Evolutionary conservation across 2,329 filamentous ascomycete species (phyloP).

Genomic region (Colletotrichum simmondsii): DNA sequence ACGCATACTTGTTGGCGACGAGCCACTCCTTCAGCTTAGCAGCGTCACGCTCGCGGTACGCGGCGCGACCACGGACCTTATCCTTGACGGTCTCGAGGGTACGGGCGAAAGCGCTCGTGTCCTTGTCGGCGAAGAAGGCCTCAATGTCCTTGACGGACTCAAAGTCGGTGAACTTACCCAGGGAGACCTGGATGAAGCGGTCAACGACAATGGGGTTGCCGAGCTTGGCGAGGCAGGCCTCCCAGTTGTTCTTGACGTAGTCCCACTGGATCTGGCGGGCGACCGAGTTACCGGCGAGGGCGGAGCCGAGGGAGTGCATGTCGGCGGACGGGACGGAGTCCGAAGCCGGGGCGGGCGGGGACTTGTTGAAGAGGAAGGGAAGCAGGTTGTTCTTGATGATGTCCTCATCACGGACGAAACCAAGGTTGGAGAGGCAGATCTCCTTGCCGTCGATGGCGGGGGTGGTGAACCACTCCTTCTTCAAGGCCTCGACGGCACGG

Average conservation of each 20-base stretch:
- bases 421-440: constrained; percentile 81
- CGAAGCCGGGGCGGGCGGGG: constrained; percentile 58
- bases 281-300: constrained; percentile 78
- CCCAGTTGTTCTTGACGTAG: constrained; percentile 88
- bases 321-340: constrained; percentile 85
- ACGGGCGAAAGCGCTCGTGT: constrained; percentile 87
- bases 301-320: constrained; percentile 82
- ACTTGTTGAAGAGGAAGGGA: constrained; percentile 81
- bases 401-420: constrained; percentile 74
- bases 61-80: constrained; percentile 83
- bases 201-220: constrained; percentile 89
- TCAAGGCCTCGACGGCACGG: constrained; percentile 77
- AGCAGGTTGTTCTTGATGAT: constrained; percentile 75
- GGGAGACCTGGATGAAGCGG: constrained; percentile 82
- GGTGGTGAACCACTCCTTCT: constrained; percentile 85
- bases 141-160: constrained; percentile 80
- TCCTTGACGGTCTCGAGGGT: constrained; percentile 88
- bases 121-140: constrained; percentile 86
- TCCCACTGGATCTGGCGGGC: constrained; percentile 84
- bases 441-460: constrained; percentile 92
- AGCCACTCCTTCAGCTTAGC: constrained; percentile 84
- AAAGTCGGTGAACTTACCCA: constrained; percentile 82
- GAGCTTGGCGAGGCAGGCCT: constrained; percentile 75
- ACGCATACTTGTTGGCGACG: constrained; percentile 55
- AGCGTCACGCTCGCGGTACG: constrained; percentile 83